These are phyloP conservation scores for Amylocarpus encephaloides DNA, from an alignment of 2,329 filamentous ascomycete species.

Conservation along the genomic window DNA sequence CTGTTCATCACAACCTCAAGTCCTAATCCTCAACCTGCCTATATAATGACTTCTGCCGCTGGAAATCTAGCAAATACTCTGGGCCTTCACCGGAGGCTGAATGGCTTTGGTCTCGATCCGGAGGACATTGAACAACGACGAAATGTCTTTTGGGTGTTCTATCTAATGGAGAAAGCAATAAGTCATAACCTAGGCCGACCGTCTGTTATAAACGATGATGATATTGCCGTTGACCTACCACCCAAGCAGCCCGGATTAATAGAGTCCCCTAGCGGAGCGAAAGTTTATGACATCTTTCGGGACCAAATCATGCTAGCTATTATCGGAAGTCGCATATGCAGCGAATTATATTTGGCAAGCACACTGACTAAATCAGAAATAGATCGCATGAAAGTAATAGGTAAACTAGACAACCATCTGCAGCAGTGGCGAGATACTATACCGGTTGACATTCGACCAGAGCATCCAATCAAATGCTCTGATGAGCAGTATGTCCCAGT, in stretches of 20 bases:
- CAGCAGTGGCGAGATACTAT: slow-evolving; percentile 21
- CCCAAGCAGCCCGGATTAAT: slow-evolving; percentile 9
- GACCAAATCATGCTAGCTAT: slow-evolving; percentile 16
- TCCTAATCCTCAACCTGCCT: slow-evolving; percentile 19
- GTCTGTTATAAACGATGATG: slow-evolving; percentile 24
- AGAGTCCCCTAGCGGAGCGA: slow-evolving; percentile 4
- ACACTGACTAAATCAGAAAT: slow-evolving; percentile 20
- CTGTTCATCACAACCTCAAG: slow-evolving; percentile 13
- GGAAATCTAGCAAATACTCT: slow-evolving; percentile 17
- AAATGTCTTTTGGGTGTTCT: slow-evolving; percentile 25
- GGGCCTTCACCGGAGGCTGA: slow-evolving; percentile 21
- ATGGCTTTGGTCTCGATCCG: slow-evolving; percentile 12
- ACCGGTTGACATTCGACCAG: slow-evolving; percentile 25
- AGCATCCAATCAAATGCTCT: slow-evolving; percentile 16
- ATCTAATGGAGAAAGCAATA: slow-evolving; percentile 19
- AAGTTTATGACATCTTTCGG: slow-evolving; percentile 17
- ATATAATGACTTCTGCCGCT: slow-evolving; percentile 15
- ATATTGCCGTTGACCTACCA: slow-evolving; percentile 24
- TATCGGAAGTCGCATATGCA: slow-evolving; percentile 22
- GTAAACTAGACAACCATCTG: slow-evolving; percentile 21
- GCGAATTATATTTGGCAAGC: slow-evolving; percentile 22
- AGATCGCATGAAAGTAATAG: slow-evolving; percentile 19
- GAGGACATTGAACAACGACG: slow-evolving; percentile 18
- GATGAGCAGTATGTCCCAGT: slow-evolving; percentile 15
- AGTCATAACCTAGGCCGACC: slow-evolving; percentile 19